Percentiles rank a stretch among this genome's conserved stretches.
Evolutionary conservation across 225 moss, liverwort and hornwort genomes (phyloP).

Genomic region (Climacium dendroides): DNA sequence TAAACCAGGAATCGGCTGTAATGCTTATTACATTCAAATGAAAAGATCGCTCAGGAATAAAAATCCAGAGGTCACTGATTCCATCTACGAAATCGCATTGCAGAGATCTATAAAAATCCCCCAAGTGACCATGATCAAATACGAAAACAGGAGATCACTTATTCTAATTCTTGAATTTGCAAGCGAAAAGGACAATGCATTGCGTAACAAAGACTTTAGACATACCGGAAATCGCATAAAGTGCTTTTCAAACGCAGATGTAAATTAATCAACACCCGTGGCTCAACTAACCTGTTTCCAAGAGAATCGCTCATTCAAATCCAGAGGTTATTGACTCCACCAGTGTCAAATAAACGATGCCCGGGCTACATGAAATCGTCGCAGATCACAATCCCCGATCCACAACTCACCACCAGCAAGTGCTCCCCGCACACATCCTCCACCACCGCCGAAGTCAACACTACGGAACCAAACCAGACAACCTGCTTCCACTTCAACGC

Average conservation of each 20-base stretch:
- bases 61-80: not conserved
- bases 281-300: not conserved
- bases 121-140: not conserved
- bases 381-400: not conserved
- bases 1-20: not conserved
- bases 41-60: not conserved
- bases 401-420: not conserved
- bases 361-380: not conserved
- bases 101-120: not conserved
- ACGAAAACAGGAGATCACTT: not conserved
- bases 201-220: not conserved
- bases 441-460: not conserved
- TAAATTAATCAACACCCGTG: not conserved
- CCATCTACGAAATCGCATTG: not conserved
- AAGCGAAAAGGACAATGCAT: not conserved
- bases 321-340: not conserved
- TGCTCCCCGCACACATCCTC: not conserved
- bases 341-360: not conserved
- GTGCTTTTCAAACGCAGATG: not conserved
- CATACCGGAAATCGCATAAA: not conserved
- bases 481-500: not conserved
- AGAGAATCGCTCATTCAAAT: not conserved
- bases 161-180: not conserved
- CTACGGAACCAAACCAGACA: not conserved
- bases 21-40: not conserved